phyloP scores from a whole-genome alignment of 2,329 filamentous ascomycete genomes.

The Aspergillus japonicus region DNA sequence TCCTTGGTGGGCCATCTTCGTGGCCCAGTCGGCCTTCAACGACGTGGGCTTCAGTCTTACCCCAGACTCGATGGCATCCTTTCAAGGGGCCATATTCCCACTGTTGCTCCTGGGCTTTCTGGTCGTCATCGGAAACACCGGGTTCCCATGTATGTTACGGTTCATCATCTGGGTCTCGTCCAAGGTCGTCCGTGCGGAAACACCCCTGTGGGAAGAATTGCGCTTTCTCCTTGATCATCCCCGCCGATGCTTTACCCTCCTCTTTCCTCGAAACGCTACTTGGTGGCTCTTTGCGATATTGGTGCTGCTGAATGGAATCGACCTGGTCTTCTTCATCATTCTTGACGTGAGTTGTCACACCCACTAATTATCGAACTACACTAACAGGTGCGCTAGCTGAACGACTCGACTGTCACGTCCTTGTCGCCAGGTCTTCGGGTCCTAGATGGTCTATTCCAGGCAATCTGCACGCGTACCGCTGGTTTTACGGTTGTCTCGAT shows the following conservation, averaged over 20 bases:
- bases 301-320: conserved; percentile 75
- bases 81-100: conserved; percentile 72
- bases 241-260: conserved; percentile 88
- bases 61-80: conserved; percentile 89
- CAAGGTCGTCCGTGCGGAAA: conserved; percentile 62
- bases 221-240: conserved; percentile 91
- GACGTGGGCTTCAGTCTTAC: conserved; percentile 93
- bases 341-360: conserved; percentile 59
- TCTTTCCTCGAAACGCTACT: conserved; percentile 85
- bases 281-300: conserved; percentile 96
- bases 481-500: conserved; percentile 82
- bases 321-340: conserved; percentile 87
- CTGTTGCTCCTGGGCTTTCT: conserved; percentile 78
- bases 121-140: conserved; percentile 92
- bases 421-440: conserved; percentile 73
- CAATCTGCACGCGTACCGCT: conserved; percentile 82
- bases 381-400: conserved; percentile 40
- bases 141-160: conserved; percentile 90
- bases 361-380: background rate
- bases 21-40: conserved; percentile 82
- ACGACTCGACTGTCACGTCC: conserved; percentile 65
- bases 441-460: conserved; percentile 85
- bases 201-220: conserved; percentile 82
- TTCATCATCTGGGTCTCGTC: conserved; percentile 85
- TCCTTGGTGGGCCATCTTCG: conserved; percentile 92